Base-by-base conservation (phyloP, 352 stramenopile species). In the Pythium biforme region DNA sequence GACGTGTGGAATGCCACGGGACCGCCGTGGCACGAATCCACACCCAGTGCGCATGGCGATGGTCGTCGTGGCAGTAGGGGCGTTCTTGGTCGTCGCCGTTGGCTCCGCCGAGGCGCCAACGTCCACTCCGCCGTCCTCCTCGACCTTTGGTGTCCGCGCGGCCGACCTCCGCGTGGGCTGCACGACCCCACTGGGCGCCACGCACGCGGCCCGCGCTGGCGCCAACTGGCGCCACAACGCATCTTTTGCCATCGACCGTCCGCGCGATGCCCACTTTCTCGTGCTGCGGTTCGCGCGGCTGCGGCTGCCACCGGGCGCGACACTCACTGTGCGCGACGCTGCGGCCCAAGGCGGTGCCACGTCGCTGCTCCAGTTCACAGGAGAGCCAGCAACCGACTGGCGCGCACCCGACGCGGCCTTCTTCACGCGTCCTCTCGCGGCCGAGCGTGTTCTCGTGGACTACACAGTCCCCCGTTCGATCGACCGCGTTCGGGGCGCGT, bases 231-330 rank as follows among this genome's bases (percentile, higher is more conserved):
- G 34, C 14, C 48, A 53, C 23, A 64, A 72, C 59, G 27, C 59
- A 5, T 67, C 68, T 5, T 73, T 72, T 20, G 55, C 49, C 9
- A 40, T 81, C 19, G 43, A 68, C 4, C 55, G 76, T 33, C 6
- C 9, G 34, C 34, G 2, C 10, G 34, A 37, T 4, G 75, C 75
- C 7, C 59, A 79, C 46, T 81, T 76, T 54, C 49, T 84, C 9
- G 70, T 70, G 26, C 49, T 84, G 26, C 71, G 68, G 45, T 65
- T 84, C 33, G 57, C 63, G 17, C 47, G 41, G 6, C 33, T 79
- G 23, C 51, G 49, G 4, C 63, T 84, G 14, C 68, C 68, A 10
- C 51, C 59, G 12, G 66, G 48, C 4, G 61, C 68, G 1, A 40
- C 33, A 15, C 25, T 84, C 34, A 19, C 29, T 9, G 56, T 84